A percentile compares a stretch with the other conserved stretches of the same genome.
Evolutionary conservation across 2,329 filamentous ascomycete species (phyloP).

Genomic region (Ramularia collo-cygni): DNA sequence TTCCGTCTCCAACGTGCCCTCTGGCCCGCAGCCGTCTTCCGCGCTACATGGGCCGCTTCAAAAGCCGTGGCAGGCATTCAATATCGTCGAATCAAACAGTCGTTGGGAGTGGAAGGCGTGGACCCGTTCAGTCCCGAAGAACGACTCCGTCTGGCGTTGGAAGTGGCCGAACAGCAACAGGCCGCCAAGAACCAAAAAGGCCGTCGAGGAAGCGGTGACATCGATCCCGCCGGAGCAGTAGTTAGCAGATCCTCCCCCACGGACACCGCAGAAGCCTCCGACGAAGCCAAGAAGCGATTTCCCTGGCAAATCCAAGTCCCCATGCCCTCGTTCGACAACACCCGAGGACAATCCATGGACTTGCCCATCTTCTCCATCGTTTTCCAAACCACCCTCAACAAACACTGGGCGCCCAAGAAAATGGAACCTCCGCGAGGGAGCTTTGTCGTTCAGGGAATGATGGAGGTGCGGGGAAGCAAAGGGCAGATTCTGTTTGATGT

Average conservation of each 20-base stretch:
- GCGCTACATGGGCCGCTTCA: conserved; percentile 30
- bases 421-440: conserved; percentile 38
- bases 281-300: conserved; percentile 14
- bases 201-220: conserved; percentile 4
- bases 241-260: not conserved
- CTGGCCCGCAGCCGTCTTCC: conserved; percentile 32
- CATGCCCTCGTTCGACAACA: no score
- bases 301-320: conserved; percentile 23
- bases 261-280: not conserved
- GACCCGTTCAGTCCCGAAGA: conserved; percentile 29
- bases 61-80: conserved; percentile 32
- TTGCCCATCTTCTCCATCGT: conserved; percentile 10
- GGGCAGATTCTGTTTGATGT: conserved; percentile 41
- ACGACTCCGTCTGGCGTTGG: conserved; percentile 24
- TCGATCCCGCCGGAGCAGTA: not conserved
- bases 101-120: conserved; percentile 30
- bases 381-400: conserved; percentile 21
- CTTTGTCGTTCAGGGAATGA: conserved; percentile 38
- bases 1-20: conserved; percentile 32
- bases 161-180: conserved; percentile 25
- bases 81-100: conserved; percentile 30
- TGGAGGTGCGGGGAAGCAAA: conserved; percentile 40
- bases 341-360: no score
- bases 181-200: conserved; percentile 8
- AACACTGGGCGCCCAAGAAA: conserved; percentile 28